Base-by-base conservation (phyloP, 768 basidiomycete species). In the Russula compacta region DNA sequence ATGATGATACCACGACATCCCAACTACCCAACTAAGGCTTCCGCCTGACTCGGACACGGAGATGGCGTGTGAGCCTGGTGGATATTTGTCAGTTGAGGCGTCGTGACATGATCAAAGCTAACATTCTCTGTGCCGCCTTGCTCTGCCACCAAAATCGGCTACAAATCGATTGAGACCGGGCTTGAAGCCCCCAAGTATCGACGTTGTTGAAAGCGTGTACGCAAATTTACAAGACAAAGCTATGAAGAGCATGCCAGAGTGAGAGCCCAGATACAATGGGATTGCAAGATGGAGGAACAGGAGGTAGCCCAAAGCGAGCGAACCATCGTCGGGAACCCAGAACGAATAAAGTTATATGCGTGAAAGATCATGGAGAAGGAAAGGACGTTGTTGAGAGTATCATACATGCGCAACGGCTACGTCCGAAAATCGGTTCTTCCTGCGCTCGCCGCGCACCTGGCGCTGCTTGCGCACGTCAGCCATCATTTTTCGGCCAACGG, bases 401-500 rank as follows among this genome's bases (percentile, higher is more conserved):
- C 47, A 63, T 58, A 38, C 46, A 49, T 48, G 33, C 21, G 54
- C 11, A 33, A 56, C 4, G 44, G 58, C 29, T 38, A 51, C 29
- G 14, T 53, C 53, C 0, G 63, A 40, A n/a, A 59, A 43, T 21
- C 57, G 56, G 47, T 53, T 58, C 12, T 44, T 58, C 39, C 38
- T 61, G 32, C 50, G 55, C 21, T 59, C 61, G 29, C 47, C 47
- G 32, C 64, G 67, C 64, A 12, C 69, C 65, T 64, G 62, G 51
- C 71, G 69, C 67, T 77, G 73, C 59, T 72, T 70, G 53, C 88
- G 76, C 47, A 85, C 69, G 66, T 84, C 79, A 59, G 74, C 73
- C 88, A 90, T 90, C 67, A 90, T 77, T 68, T 84, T 78, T 65
- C 77, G 78, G 6, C 80, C 84, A 36, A 84, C 73, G 14, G 86